A percentile compares a stretch with the other conserved stretches of the same genome.
phyloP scores from a whole-genome alignment of 176 grass and related monocot species.

The Pontederia crassipes region DNA sequence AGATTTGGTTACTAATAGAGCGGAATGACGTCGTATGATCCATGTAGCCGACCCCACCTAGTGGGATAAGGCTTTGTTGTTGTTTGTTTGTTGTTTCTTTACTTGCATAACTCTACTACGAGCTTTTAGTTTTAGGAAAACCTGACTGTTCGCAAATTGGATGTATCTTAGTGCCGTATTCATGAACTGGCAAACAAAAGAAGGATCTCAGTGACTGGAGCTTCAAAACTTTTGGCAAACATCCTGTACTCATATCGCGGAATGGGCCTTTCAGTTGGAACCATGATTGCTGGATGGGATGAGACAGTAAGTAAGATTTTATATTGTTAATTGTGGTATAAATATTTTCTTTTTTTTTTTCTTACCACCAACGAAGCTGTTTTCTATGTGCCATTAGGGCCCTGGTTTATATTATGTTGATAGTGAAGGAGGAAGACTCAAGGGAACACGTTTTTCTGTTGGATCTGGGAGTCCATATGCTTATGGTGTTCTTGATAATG shows the following conservation, averaged over 20 bases:
- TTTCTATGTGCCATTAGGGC: constrained; percentile 32
- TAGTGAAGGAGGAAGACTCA: constrained; percentile 82
- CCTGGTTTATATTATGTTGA: constrained; percentile 98
- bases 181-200: constrained; percentile 88
- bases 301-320: constrained; percentile 42
- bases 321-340: constrained; percentile 5
- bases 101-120: neutral
- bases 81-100: too few species aligned
- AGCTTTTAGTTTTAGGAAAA: neutral
- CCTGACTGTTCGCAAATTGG: constrained; percentile 11
- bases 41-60: too few species aligned
- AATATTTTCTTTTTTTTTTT: neutral
- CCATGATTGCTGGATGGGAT: constrained; percentile 99
- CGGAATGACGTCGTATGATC: too few species aligned
- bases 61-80: too few species aligned
- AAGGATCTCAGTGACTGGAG: constrained; percentile 73
- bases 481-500: constrained; percentile 76
- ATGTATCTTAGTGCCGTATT: constrained; percentile 42
- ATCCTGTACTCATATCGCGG: constrained; percentile 80
- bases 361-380: neutral
- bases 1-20: too few species aligned
- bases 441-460: constrained; percentile 80
- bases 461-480: constrained; percentile 93
- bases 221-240: constrained; percentile 81
- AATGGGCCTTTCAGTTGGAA: constrained; percentile 87